Percentiles rank a stretch among this genome's conserved stretches.
Conservation (phyloP, 129 eudicot genomes). For the Glebionis coronaria region DNA sequence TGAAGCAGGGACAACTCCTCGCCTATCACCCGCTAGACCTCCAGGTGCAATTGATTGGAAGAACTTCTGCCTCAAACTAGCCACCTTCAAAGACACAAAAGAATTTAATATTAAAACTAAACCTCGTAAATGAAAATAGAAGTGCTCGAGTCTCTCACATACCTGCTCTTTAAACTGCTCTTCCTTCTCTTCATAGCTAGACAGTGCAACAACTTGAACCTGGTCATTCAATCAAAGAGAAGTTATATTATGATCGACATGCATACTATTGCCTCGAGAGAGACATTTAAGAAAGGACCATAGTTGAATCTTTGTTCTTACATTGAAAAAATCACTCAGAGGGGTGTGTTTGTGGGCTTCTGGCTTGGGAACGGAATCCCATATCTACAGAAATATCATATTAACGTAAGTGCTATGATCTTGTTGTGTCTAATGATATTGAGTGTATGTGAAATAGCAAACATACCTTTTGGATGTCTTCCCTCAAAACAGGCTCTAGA, state of each 20-base stretch:
- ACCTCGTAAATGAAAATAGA: not conserved
- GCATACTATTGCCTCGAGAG: not conserved
- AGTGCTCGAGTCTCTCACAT: not conserved
- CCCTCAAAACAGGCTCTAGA: slow-evolving; percentile 90
- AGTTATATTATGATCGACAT: not conserved
- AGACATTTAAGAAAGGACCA: not conserved
- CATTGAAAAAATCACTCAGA: slow-evolving; percentile 92
- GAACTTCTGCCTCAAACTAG: slow-evolving; percentile 50
- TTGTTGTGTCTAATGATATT: not conserved
- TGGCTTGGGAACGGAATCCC: slow-evolving; percentile 99
- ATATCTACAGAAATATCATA: slow-evolving; percentile 50
- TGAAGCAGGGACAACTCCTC: slow-evolving; percentile 72
- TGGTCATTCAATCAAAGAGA: slow-evolving; percentile 27
- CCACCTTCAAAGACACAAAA: slow-evolving; percentile 44
- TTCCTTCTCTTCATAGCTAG: slow-evolving; percentile 98
- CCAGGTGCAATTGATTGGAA: slow-evolving; percentile 65
- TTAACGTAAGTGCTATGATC: not conserved
- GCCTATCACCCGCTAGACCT: slow-evolving; percentile 74
- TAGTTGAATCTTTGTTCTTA: slow-evolving; percentile 37
- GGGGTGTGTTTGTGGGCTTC: slow-evolving; percentile 96
- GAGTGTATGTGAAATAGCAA: not conserved
- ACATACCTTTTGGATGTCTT: slow-evolving; percentile 86
- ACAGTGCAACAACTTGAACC: slow-evolving; percentile 98
- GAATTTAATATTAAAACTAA: not conserved
- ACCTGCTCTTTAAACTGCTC: slow-evolving; percentile 99